phyloP scores from a whole-genome alignment of 2,329 filamentous ascomycete species.

The Epichloe aotearoae region DNA sequence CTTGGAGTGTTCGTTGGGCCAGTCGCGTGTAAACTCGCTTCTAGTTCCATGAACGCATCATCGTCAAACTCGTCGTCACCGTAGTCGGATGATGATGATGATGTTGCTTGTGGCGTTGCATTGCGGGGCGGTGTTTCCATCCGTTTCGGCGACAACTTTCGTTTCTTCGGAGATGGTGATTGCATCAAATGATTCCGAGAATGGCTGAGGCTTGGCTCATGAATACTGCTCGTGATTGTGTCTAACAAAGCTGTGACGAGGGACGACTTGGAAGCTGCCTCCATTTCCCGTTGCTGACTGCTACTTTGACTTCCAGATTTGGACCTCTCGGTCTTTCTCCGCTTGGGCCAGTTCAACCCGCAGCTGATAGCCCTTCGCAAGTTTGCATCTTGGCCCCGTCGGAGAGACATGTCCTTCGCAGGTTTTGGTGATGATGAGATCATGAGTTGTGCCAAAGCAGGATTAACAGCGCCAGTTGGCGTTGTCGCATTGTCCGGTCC shows the following conservation, averaged over 20 bases:
- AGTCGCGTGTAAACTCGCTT: slow-evolving; percentile 25
- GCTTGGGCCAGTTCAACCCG: slow-evolving; percentile 59
- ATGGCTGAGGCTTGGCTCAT: slow-evolving; percentile 25
- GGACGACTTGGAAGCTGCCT: slow-evolving; percentile 40
- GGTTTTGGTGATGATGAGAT: slow-evolving; percentile 58
- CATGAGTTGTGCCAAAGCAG: slow-evolving; percentile 50
- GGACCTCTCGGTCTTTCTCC: slow-evolving; percentile 43
- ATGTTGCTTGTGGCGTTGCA: slow-evolving; percentile 8
- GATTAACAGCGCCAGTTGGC: slow-evolving; percentile 35
- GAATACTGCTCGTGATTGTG: slow-evolving; percentile 45
- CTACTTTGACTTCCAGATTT: slow-evolving; percentile 23
- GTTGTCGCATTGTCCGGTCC: slow-evolving; percentile 28
- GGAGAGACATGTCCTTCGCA: slow-evolving; percentile 26
- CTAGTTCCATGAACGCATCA: slow-evolving; percentile 42
- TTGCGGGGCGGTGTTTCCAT: slow-evolving; percentile 11
- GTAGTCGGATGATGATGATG: slow-evolving; percentile 33
- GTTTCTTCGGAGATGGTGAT: slow-evolving; percentile 33
- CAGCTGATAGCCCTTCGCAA: slow-evolving; percentile 56
- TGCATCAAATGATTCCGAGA: slow-evolving; percentile 17
- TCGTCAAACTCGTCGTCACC: slow-evolving; percentile 47
- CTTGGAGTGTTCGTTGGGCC: slow-evolving; percentile 5
- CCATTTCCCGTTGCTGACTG: slow-evolving; percentile 25
- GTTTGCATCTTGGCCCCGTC: slow-evolving; percentile 25
- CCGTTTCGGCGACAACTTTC: slow-evolving; percentile 12
- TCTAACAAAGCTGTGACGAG: slow-evolving; percentile 52